A percentile compares a stretch with the other conserved stretches of the same genome.
phyloP scores from a whole-genome alignment of 108 stramenopile genomes.

The Craspedostauros australis region DNA sequence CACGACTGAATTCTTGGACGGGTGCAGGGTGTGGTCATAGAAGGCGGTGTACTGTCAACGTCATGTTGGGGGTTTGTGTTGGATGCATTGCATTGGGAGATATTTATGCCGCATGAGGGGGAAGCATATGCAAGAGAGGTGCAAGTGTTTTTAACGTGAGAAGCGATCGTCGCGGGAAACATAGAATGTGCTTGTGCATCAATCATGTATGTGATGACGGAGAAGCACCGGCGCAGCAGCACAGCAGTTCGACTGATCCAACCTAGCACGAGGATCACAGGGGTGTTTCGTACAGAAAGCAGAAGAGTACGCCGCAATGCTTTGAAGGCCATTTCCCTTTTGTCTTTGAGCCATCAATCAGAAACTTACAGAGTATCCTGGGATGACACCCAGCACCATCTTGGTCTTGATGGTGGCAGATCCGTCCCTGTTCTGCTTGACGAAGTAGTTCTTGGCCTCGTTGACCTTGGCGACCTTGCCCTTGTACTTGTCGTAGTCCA shows the following conservation, averaged over 20 bases:
- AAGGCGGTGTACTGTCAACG: slow-evolving; percentile 45
- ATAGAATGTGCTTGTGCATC: neutral
- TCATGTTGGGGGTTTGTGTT: neutral
- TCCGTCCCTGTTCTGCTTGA: slow-evolving; percentile 33
- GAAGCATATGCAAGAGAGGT: neutral
- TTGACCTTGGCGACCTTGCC: slow-evolving; percentile 64
- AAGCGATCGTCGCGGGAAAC: neutral
- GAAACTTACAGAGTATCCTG: slow-evolving; percentile 59
- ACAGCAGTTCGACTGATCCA: no score
- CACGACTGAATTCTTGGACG: slow-evolving; percentile 38
- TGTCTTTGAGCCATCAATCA: no score
- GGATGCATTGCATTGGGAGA: no score
- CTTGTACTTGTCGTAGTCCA: slow-evolving; percentile 50
- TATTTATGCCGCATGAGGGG: no score
- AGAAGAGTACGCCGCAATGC: no score
- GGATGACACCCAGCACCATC: slow-evolving; percentile 57
- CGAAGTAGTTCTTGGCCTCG: slow-evolving; percentile 53
- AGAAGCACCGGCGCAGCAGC: no score
- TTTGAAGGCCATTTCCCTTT: no score
- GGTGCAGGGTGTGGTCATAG: slow-evolving; percentile 50
- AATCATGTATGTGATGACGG: no score
- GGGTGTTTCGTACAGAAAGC: no score
- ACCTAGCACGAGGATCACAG: no score
- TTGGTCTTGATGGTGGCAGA: slow-evolving; percentile 50
- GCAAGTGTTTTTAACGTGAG: neutral